These are phyloP conservation scores for Porcisia hertigi DNA, from an alignment of 208 protist genomes.

Conservation along the genomic window DNA sequence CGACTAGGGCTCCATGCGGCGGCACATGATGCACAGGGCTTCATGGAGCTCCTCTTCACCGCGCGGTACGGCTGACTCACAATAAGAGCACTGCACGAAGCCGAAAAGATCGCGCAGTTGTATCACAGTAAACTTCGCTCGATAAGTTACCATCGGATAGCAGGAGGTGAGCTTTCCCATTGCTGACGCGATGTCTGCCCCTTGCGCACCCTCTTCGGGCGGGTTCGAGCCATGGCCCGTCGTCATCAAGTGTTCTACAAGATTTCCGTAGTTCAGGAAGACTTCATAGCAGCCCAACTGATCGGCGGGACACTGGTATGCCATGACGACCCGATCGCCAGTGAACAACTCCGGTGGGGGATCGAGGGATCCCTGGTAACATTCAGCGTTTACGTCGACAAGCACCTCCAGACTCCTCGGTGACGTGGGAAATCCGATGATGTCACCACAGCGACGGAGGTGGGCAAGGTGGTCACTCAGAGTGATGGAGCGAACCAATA, in stretches of 20 bases:
- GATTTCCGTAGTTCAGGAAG: constrained; percentile 66
- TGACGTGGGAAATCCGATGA: constrained; percentile 44
- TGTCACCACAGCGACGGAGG: constrained; percentile 31
- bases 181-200: background rate
- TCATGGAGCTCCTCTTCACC: constrained; percentile 30
- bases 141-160: constrained; percentile 52
- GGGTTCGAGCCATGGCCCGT: constrained; percentile 31
- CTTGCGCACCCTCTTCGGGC: background rate
- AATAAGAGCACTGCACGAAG: constrained; percentile 44
- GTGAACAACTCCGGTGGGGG: constrained; percentile 5
- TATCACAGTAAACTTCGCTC: constrained; percentile 46
- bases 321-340: constrained; percentile 25
- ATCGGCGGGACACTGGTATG: constrained; percentile 40
- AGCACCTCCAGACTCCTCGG: constrained; percentile 64
- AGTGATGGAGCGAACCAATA: constrained; percentile 20
- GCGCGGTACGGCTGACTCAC: constrained; percentile 30
- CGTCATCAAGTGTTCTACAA: constrained; percentile 52
- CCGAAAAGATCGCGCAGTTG: constrained; percentile 45
- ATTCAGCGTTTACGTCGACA: constrained; percentile 35
- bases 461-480: constrained; percentile 37
- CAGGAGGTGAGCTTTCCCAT: constrained; percentile 12
- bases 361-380: constrained; percentile 27
- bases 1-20: background rate
- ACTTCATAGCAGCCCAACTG: constrained; percentile 38
- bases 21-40: constrained; percentile 31